Conservation (phyloP, 1,284 basidiomycete genomes). For the Chalciporus sp. region DNA sequence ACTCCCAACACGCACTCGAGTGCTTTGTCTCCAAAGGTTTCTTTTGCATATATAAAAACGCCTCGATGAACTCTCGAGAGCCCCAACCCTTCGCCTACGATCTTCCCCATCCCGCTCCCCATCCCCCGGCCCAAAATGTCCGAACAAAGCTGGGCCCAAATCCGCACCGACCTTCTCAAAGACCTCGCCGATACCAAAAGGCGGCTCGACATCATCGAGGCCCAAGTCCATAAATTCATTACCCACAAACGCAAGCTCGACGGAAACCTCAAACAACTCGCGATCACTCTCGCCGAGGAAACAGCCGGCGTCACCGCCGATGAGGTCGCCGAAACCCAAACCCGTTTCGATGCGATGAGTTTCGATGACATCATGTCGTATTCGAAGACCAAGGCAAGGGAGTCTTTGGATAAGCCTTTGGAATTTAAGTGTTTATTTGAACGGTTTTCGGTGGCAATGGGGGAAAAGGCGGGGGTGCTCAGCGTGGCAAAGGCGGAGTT, state of each 20-base stretch:
- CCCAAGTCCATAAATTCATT: neutral
- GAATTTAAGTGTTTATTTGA: conserved; percentile 1
- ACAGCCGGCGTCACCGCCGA: neutral
- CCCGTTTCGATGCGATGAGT: neutral
- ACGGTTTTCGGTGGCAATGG: neutral
- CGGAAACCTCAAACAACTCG: neutral
- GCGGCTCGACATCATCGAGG: neutral
- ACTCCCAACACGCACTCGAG: neutral
- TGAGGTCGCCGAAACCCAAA: neutral
- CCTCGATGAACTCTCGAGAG: neutral
- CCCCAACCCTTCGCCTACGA: neutral
- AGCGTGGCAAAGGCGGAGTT: neutral
- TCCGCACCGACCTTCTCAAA: neutral
- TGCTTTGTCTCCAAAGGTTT: neutral
- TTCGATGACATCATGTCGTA: conserved; percentile 4
- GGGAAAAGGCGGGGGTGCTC: neutral
- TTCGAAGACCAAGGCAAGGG: neutral
- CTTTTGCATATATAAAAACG: neutral
- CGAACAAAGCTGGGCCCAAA: neutral
- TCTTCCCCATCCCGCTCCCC: neutral
- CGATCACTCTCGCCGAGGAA: neutral
- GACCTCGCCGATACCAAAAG: neutral
- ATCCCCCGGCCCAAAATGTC: neutral
- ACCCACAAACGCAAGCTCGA: neutral
- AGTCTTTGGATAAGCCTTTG: neutral